Percentiles rank a stretch among this genome's conserved stretches.
These are phyloP conservation scores for Cordyceps militaris DNA, from an alignment of 2,329 filamentous ascomycete genomes.

Conservation along the genomic window DNA sequence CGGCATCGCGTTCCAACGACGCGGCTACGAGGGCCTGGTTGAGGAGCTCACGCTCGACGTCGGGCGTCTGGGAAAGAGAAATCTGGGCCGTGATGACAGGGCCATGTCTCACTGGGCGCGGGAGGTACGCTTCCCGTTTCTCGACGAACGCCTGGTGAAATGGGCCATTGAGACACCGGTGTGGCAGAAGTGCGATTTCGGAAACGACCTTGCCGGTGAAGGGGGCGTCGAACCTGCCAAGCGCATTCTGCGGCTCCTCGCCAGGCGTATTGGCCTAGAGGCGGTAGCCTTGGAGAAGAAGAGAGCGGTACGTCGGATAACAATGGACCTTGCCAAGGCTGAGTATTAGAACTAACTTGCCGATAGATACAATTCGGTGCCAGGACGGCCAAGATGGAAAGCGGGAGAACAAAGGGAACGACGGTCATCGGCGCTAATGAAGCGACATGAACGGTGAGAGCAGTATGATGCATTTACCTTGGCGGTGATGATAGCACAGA, in stretches of 20 bases:
- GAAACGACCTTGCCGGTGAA: conserved; percentile 32
- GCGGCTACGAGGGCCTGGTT: conserved; percentile 63
- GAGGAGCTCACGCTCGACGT: conserved; percentile 84
- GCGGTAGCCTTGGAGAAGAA: conserved; percentile 82
- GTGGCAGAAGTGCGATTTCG: conserved; percentile 85
- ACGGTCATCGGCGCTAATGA: conserved; percentile 38
- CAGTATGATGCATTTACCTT: conserved; percentile 3
- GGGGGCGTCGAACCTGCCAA: conserved; percentile 66
- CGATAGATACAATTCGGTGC: conserved; percentile 72
- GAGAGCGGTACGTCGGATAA: conserved; percentile 56
- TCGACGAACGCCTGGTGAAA: conserved; percentile 79
- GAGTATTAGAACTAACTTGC: neutral
- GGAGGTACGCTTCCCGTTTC: conserved; percentile 82
- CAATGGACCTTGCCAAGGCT: neutral
- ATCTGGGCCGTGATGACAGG: conserved; percentile 87
- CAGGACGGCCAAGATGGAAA: conserved; percentile 76
- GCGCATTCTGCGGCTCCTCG: conserved; percentile 69
- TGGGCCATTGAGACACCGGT: conserved; percentile 71
- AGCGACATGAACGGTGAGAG: neutral
- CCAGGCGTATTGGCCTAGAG: conserved; percentile 64
- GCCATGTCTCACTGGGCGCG: conserved; percentile 83
- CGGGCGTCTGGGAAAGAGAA: conserved; percentile 79
- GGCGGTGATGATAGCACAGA: conserved; percentile 65
- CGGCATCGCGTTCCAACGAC: conserved; percentile 62
- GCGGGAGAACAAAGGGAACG: conserved; percentile 61